Evolutionary conservation across 441 rosid genomes (phyloP), one percentile per base, ranked within the genome.

Genomic region (Breynia disticha): DNA sequence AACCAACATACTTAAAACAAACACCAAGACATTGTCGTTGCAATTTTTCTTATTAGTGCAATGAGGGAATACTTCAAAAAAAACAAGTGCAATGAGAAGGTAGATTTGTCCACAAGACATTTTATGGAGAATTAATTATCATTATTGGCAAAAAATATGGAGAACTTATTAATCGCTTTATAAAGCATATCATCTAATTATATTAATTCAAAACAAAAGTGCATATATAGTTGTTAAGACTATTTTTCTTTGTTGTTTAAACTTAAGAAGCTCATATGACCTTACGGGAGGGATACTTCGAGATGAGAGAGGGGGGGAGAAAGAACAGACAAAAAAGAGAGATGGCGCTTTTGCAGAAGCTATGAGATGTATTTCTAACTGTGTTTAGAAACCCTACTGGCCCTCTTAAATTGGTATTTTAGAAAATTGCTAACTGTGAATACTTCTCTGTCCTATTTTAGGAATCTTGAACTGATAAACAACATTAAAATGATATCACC

Each of bases 401-500:
- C 50, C 35, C 22, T 48, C 16, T 32, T 28, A 11, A 4, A 15
- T 19, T 48, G 46, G 46, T 37, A 52, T 38, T 13, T 59, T 50
- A 62, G 48, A 52, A 54, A 64, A 46, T 48, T 43, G 44, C 48
- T 55, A 46, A 67, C 58, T 66, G 61, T 59, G 62, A 56, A 58
- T 67, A 45, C 60, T 55, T 50, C 37, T 64, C 48, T n/a, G n/a
- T 53, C 61, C 19, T 58, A 56, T 20, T 50, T 43, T 55, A 51
- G 59, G 65, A 65, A 62, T 61, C 63, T 55, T 38, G 58, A 62
- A 65, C 66, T 55, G 37, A 68, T 68, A 47, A 65, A 62, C 15
- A 54, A 49, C 24, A 52, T 38, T 44, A 58, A 48, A 46, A 57
- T 65, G 53, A 47, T 66, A 52, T 60, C 61, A 50, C 20, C 58